phyloP scores from a whole-genome alignment of 768 basidiomycete species.

The Exsudoporus frostii region DNA sequence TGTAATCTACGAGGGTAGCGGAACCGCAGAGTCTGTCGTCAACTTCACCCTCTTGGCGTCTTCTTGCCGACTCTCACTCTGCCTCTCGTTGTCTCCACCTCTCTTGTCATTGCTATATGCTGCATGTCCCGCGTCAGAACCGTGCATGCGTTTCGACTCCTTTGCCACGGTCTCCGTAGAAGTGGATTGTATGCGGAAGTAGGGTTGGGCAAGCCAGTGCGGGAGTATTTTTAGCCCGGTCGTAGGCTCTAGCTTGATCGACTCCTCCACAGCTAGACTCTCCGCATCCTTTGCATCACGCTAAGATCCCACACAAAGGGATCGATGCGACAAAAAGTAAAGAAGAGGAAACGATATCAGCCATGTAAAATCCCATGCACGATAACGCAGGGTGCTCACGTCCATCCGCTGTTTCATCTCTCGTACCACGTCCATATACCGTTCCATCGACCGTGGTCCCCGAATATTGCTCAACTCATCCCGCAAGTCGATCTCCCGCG shows the following conservation, averaged over 20 bases:
- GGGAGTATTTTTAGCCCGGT: slow-evolving; percentile 57
- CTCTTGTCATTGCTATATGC: background rate
- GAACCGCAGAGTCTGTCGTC: background rate
- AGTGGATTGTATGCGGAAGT: slow-evolving; percentile 36
- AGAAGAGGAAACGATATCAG: background rate
- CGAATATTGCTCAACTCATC: slow-evolving; percentile 60
- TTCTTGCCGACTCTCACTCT: background rate
- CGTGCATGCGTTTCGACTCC: slow-evolving; percentile 7
- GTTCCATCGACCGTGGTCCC: slow-evolving; percentile 21
- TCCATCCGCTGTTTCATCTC: slow-evolving; percentile 62
- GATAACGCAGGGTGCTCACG: slow-evolving; percentile 32
- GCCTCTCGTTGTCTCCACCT: background rate
- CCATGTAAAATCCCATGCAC: background rate
- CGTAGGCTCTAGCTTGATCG: slow-evolving; percentile 40
- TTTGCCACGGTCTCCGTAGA: background rate
- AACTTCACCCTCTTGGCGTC: slow-evolving; percentile 10
- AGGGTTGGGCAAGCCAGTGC: slow-evolving; percentile 72
- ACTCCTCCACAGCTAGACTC: slow-evolving; percentile 31
- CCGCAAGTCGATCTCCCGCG: slow-evolving; percentile 64
- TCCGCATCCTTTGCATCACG: slow-evolving; percentile 44
- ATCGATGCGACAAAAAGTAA: background rate
- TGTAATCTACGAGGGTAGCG: background rate
- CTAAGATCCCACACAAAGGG: slow-evolving; percentile 22
- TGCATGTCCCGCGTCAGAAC: background rate
- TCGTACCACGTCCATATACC: slow-evolving; percentile 50